Conservation (phyloP, 495 filamentous ascomycete genomes). For the Hypoxylon cercidicola region DNA sequence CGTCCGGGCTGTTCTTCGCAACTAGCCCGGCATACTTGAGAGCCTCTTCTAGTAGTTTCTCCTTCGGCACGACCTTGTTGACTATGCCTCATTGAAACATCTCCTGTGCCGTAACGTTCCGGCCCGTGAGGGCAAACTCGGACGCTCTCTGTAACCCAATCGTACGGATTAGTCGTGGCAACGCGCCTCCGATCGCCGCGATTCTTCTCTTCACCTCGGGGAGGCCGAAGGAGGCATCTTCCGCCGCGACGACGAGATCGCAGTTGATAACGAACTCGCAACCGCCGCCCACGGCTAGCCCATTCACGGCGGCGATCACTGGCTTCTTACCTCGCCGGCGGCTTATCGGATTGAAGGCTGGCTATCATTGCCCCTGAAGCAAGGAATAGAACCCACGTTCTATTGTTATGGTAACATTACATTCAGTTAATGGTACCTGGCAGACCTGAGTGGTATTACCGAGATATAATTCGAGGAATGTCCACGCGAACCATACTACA, state of each 20-base stretch:
- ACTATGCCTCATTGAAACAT: conserved; percentile 78
- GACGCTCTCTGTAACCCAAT: conserved; percentile 75
- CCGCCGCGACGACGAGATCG: conserved; percentile 76
- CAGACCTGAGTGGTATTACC: conserved; percentile 13
- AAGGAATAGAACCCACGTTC: conserved; percentile 18
- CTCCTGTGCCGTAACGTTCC: conserved; percentile 68
- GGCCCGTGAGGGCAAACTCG: conserved; percentile 78
- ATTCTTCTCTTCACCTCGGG: conserved; percentile 80
- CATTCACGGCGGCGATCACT: conserved; percentile 83
- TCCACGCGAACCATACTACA: conserved; percentile 15
- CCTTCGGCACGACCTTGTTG: conserved; percentile 70
- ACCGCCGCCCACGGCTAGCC: conserved; percentile 78
- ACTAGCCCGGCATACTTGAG: conserved; percentile 64
- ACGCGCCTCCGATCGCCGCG: conserved; percentile 75
- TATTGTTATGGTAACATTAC: conserved; percentile 18
- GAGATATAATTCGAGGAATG: conserved; percentile 4
- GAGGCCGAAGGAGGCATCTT: conserved; percentile 69
- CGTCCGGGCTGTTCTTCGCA: conserved; percentile 74
- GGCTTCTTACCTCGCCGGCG: conserved; percentile 70
- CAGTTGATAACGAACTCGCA: conserved; percentile 79
- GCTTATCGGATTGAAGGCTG: conserved; percentile 64
- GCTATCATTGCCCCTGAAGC: conserved; percentile 41
- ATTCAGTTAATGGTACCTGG: conserved; percentile 18
- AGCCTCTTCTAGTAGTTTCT: conserved; percentile 62
- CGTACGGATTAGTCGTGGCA: conserved; percentile 76